A percentile compares a stretch with the other conserved stretches of the same genome.
Conservation (phyloP, 2,329 filamentous ascomycete genomes). For the Elsinoe australis region DNA sequence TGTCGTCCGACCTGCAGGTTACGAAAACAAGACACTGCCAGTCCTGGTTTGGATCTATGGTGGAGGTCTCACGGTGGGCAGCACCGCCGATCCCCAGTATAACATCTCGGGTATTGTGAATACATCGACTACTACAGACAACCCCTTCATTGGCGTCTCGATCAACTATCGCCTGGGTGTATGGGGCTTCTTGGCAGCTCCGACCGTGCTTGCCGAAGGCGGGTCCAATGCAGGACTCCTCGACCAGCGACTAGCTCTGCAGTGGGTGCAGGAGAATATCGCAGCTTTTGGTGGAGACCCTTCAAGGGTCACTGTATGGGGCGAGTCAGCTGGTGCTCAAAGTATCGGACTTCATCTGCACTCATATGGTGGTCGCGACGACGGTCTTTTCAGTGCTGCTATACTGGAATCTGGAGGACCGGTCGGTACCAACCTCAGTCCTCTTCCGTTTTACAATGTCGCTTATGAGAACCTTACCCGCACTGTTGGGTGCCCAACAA, state of each 20-base stretch:
- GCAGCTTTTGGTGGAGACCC: constrained; percentile 53
- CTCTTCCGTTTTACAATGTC: constrained; percentile 19
- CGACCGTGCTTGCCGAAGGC: constrained; percentile 35
- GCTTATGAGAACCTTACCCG: constrained; percentile 20
- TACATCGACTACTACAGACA: constrained; percentile 44
- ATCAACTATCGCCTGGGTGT: constrained; percentile 48
- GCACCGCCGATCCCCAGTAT: constrained; percentile 22
- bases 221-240: constrained; percentile 55
- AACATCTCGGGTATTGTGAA: constrained; percentile 22
- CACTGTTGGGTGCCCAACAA: constrained; percentile 20
- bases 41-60: constrained; percentile 23
- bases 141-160: constrained; percentile 48
- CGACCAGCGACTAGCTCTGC: constrained; percentile 53
- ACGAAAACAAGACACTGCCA: constrained; percentile 23
- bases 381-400: constrained; percentile 37
- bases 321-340: constrained; percentile 44
- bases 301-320: constrained; percentile 53
- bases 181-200: constrained; percentile 48
- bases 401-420: constrained; percentile 38
- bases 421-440: constrained; percentile 22
- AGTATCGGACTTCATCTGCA: constrained; percentile 36
- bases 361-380: constrained; percentile 37
- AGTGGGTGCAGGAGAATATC: constrained; percentile 56
- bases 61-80: constrained; percentile 20
- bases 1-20: constrained; percentile 20